Conservation (phyloP, 2,329 filamentous ascomycete genomes). For the Fonsecaea pedrosoi region DNA sequence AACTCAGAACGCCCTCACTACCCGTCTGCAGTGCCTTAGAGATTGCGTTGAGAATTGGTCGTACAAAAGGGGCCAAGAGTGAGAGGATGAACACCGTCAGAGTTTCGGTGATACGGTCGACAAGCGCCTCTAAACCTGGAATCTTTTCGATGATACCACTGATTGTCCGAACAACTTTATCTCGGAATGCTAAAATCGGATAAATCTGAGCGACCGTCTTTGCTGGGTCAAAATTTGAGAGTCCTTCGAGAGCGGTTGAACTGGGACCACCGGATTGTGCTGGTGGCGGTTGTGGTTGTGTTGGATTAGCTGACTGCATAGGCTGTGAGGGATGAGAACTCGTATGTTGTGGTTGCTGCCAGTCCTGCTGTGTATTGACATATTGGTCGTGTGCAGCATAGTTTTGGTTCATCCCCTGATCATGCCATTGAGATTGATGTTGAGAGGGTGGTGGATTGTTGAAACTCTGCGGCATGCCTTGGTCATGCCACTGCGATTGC, state of each 20-base stretch:
- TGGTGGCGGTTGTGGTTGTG: conserved; percentile 2
- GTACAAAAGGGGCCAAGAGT: conserved; percentile 86
- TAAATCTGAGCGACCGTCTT: conserved; percentile 84
- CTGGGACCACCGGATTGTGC: conserved; percentile 43
- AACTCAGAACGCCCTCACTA: conserved; percentile 72
- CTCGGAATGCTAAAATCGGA: conserved; percentile 90
- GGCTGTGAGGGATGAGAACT: conserved; percentile 17
- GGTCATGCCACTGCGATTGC: conserved; percentile 24
- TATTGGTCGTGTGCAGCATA: conserved; percentile 15
- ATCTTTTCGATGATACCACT: conserved; percentile 87
- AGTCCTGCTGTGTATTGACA: conserved; percentile 24
- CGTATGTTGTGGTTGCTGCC: conserved; percentile 21
- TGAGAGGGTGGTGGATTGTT: conserved; percentile 22
- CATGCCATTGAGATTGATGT: conserved; percentile 27
- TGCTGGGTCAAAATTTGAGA: conserved; percentile 79
- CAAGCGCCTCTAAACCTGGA: conserved; percentile 83
- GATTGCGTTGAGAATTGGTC: conserved; percentile 87
- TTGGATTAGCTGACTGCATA: conserved; percentile 12
- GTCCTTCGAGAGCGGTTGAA: conserved; percentile 69
- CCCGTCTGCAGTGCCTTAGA: conserved; percentile 85
- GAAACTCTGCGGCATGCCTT: conserved; percentile 24
- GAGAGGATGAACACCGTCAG: conserved; percentile 91
- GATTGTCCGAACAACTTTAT: conserved; percentile 89
- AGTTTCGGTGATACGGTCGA: conserved; percentile 92
- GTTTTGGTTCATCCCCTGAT: conserved; percentile 20